phyloP scores from a whole-genome alignment of 176 grass and related monocot genomes.

The Alloteropsis semialata region DNA sequence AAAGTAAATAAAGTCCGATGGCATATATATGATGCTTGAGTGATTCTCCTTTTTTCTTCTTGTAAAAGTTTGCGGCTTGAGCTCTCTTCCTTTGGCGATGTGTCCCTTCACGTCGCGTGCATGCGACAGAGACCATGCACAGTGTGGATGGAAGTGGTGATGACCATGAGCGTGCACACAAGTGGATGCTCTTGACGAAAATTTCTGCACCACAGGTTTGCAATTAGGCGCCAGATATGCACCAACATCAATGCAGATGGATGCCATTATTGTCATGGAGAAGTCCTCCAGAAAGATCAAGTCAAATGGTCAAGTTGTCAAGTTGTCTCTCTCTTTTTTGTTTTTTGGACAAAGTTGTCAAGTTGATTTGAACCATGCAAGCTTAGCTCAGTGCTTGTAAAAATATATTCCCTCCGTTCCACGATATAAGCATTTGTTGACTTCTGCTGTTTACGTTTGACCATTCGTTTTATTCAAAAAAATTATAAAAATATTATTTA shows the following conservation, averaged over 20 bases:
- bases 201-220: conserved; percentile 10
- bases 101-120: not conserved
- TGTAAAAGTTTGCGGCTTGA: not conserved
- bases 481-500: too few species aligned
- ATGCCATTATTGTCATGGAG: not conserved
- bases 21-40: not conserved
- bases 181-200: not conserved
- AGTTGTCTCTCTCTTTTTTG: too few species aligned
- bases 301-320: not conserved
- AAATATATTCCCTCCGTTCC: too few species aligned
- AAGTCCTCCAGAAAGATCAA: not conserved
- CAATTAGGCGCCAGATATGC: not conserved
- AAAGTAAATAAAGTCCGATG: not conserved
- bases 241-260: not conserved
- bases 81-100: not conserved
- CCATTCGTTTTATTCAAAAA: too few species aligned
- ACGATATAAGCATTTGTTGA: too few species aligned
- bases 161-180: not conserved
- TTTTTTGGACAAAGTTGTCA: too few species aligned
- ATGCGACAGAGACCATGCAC: not conserved
- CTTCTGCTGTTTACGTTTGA: too few species aligned
- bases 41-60: not conserved
- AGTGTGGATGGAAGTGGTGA: not conserved
- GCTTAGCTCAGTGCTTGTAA: not conserved
- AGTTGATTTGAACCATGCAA: not conserved